Evolutionary conservation across 2,329 filamentous ascomycete genomes (phyloP), one percentile per base, ranked within the genome.

Genomic region (Ceratocystis papillata): DNA sequence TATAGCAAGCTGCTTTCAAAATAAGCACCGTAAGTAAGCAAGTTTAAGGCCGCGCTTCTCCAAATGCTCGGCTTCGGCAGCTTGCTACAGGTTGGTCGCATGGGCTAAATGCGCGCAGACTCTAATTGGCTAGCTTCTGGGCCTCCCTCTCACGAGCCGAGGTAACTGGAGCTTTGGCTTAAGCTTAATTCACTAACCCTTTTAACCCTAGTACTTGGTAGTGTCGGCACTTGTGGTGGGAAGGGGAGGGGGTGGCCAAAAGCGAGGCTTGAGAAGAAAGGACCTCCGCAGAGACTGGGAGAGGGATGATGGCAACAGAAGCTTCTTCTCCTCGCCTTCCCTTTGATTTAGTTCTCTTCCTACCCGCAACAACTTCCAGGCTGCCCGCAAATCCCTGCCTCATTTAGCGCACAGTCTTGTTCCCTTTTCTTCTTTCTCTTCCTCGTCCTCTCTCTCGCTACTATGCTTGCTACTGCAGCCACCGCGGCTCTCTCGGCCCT

Each of bases 401-500:
- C 37, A 12, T 8, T 22, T 55, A 15, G 7, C 48, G 12, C 22
- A 57, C 22, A 3, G 22, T 48, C 60, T 44, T 37, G 7, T 6
- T 20, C 7, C 22, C 20, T n/a, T 50, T 20, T 28, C 37, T 63
- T n/a, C 62, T 53, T 15, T 44, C 17, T 64, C 6, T 10, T n/a
- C 8, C 62, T 17, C 7, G 12, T 7, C 2, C 25, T 7, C 62
- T 41, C 44, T 25, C 25, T 44, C n/a, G 17, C 59, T 59, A 69
- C 8, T 55, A 78, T 78, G 77, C 70, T 71, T 17, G 59, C 73
- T 65, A 65, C 71, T 30, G 46, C 73, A 63, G 72, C 76, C 2
- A 76, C 78, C 5, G 75, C 71, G 71, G 68, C 75, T 59, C 71
- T 81, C 62, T 76, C 76, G 69, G 67, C 71, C 55, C 70, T 79